Conservation (phyloP, 257 asterid genomes). For the Mitragyna speciosa region DNA sequence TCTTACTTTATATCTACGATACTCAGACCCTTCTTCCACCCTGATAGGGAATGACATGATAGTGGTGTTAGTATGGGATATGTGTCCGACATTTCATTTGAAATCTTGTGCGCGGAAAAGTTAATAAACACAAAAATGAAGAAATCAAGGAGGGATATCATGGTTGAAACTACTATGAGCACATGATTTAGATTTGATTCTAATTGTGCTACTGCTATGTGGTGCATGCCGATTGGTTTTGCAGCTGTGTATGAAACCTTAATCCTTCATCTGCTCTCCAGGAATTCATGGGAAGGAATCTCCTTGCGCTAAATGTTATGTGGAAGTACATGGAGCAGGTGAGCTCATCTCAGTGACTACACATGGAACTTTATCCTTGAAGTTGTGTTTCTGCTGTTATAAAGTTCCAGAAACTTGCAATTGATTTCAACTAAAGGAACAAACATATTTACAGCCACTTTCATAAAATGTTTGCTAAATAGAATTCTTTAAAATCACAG, state of each 20-base stretch:
- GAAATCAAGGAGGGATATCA: no score
- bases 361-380: not conserved
- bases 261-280: slow-evolving; percentile 24
- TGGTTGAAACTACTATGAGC: no score
- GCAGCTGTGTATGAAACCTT: not conserved
- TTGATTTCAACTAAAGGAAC: not conserved
- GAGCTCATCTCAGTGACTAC: slow-evolving; percentile 14
- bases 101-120: no score
- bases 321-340: slow-evolving; percentile 99
- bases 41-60: no score
- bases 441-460: not conserved
- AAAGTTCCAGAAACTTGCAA: not conserved
- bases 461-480: not conserved
- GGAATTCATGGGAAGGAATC: slow-evolving; percentile 99
- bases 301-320: slow-evolving; percentile 95
- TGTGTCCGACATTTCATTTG: no score
- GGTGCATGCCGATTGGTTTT: not conserved
- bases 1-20: no score
- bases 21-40: no score
- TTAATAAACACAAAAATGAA: no score
- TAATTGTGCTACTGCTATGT: not conserved
- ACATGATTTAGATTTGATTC: no score
- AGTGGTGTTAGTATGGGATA: no score
- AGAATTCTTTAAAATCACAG: not conserved
- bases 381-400: not conserved